Evolutionary conservation across 108 stramenopile genomes (phyloP), one percentile per base, ranked within the genome.

Genomic region (Chaetoceros tenuissimus): DNA sequence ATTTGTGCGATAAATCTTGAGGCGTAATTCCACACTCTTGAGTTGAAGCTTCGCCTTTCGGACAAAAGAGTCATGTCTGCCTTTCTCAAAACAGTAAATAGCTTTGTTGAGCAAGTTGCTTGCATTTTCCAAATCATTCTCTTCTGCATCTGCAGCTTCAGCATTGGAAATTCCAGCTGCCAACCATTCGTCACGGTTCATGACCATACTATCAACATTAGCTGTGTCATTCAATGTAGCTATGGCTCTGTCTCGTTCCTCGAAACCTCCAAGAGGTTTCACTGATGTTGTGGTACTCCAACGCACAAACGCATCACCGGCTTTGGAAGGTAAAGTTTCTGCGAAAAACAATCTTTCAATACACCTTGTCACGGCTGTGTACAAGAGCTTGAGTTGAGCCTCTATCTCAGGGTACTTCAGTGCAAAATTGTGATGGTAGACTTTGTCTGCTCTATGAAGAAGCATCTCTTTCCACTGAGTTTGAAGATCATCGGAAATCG

Each of bases 261-360:
- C 1, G 43, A 49, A 27, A 53, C 21, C 63, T 23, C 44, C 16
- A 53, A 21, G 57, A 48, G 26, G 64, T 51, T 24, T 55, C 54
- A 18, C 18, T n/a, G 30, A 31, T 2, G 24, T 23, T 50, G 49
- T 51, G 0, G 55, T 48, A 19, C 48, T 40, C 55, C 55, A 63
- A 13, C 58, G 30, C 16, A 64, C 52, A 56, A 74, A 71, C 0
- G 75, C 73, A 47, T 68, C 66, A 5, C 71, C 71, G n/a, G 80
- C 55, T 3, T 51, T 26, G 2, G 68, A 67, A 13, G 46, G 45
- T 21, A 7, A 48, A 16, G 81, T 78, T 59, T 82, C 81, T 0
- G 60, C 73, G 58, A 82, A 77, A 31, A 70, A 64, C 10, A 82
- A 66, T 2, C 68, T 67, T 22, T 82, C 56, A 28, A 58, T 64